phyloP scores from a whole-genome alignment of 2,329 filamentous ascomycete genomes.

The Oidium heveae region DNA sequence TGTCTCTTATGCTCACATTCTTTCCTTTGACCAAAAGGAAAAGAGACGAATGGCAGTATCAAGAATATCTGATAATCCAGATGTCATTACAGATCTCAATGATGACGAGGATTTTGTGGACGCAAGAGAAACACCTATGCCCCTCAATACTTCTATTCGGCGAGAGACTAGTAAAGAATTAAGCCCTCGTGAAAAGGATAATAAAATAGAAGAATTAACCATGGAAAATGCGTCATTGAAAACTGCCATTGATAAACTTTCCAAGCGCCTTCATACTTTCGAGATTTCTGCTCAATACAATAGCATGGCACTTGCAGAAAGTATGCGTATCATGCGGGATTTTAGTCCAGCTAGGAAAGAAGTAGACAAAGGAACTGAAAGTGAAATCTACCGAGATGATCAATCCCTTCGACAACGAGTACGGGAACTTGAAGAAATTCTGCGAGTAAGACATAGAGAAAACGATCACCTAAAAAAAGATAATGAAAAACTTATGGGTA shows the following conservation, averaged over 20 bases:
- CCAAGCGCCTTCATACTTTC: slow-evolving; percentile 72
- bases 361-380: slow-evolving; percentile 1
- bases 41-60: slow-evolving; percentile 31
- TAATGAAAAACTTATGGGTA: slow-evolving; percentile 30
- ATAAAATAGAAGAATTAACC: slow-evolving; percentile 66
- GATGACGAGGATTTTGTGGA: slow-evolving; percentile 78
- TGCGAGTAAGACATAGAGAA: slow-evolving; percentile 30
- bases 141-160: slow-evolving; percentile 18
- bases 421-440: slow-evolving; percentile 41
- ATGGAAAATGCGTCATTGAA: slow-evolving; percentile 75
- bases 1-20: slow-evolving; percentile 75
- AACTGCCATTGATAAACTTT: slow-evolving; percentile 62
- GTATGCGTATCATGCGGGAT: slow-evolving; percentile 36
- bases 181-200: slow-evolving; percentile 24
- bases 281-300: slow-evolving; percentile 79
- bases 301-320: slow-evolving; percentile 66
- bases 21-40: slow-evolving; percentile 44
- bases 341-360: slow-evolving; percentile 21
- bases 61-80: slow-evolving; percentile 15
- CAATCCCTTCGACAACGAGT: slow-evolving; percentile 24
- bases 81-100: slow-evolving; percentile 23
- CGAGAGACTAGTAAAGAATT: slow-evolving; percentile 16
- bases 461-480: slow-evolving; percentile 35
- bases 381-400: slow-evolving; percentile 12
- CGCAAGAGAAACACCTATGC: slow-evolving; percentile 38